A percentile compares a stretch with the other conserved stretches of the same genome.
These are phyloP conservation scores for Brassica juncea DNA, from an alignment of 345 rosid species.

Conservation along the genomic window DNA sequence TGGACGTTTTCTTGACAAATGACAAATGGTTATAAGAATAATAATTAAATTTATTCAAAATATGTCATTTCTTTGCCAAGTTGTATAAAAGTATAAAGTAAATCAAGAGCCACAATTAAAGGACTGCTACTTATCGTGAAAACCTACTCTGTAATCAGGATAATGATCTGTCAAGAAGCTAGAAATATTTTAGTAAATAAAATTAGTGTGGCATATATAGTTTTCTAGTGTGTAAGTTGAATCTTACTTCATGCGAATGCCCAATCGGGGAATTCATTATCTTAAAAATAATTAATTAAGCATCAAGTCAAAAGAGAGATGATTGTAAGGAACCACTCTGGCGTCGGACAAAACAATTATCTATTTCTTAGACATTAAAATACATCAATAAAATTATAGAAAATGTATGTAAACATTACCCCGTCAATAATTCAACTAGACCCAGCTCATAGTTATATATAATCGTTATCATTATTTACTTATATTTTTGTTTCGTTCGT, in stretches of 20 bases:
- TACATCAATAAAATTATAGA: neutral
- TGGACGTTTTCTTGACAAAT: neutral
- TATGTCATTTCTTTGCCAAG: constrained; percentile 16
- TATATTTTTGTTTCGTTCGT: neutral
- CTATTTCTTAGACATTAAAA: neutral
- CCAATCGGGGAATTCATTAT: constrained; percentile 13
- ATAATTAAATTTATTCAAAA: neutral
- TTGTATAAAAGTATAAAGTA: constrained; percentile 19
- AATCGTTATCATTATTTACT: neutral
- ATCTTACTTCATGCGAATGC: constrained; percentile 12
- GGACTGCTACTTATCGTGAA: constrained; percentile 20
- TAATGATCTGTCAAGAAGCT: constrained; percentile 22
- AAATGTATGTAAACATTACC: neutral
- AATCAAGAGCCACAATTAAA: constrained; percentile 20
- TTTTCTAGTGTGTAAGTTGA: constrained; percentile 32
- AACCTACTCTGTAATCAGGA: constrained; percentile 5
- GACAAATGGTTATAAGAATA: constrained; percentile 24
- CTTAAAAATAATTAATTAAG: neutral
- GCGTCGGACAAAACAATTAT: constrained; percentile 11
- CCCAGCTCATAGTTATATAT: neutral
- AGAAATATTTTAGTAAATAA: neutral
- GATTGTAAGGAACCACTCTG: neutral
- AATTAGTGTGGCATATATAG: neutral
- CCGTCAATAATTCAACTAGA: constrained; percentile 22
- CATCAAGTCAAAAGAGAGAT: neutral